phyloP scores from a whole-genome alignment of 352 stramenopile genomes.

The Pythium grandisporangium region DNA sequence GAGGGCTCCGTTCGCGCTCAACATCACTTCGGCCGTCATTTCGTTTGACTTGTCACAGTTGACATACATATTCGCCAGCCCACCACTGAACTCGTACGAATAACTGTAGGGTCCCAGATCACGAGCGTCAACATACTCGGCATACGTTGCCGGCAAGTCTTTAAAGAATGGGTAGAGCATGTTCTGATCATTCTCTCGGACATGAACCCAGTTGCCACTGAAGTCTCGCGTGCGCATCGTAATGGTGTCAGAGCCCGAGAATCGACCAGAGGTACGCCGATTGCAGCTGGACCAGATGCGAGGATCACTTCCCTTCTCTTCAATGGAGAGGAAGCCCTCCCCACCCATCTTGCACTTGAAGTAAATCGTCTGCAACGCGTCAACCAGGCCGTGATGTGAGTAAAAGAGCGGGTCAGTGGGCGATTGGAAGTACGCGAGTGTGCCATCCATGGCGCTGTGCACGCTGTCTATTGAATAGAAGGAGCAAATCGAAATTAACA shows the following conservation, averaged over 20 bases:
- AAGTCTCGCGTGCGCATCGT: slow-evolving; percentile 5
- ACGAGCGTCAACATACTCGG: slow-evolving; percentile 36
- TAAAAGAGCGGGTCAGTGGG: slow-evolving; percentile 18
- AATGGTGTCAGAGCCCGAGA: slow-evolving; percentile 5
- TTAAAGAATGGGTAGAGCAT: slow-evolving; percentile 60
- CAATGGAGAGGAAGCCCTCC: slow-evolving; percentile 11
- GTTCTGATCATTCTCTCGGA: slow-evolving; percentile 24
- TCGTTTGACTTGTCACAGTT: slow-evolving; percentile 31
- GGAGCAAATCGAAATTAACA: no score
- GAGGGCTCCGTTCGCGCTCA: background rate
- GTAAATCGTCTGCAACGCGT: slow-evolving; percentile 13
- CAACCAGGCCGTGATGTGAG: slow-evolving; percentile 11
- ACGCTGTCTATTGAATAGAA: slow-evolving; percentile 6
- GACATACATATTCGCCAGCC: slow-evolving; percentile 33
- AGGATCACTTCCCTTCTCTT: slow-evolving; percentile 19
- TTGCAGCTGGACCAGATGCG: slow-evolving; percentile 23
- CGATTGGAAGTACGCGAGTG: slow-evolving; percentile 10
- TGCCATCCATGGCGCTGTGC: slow-evolving; percentile 7
- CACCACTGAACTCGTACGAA: slow-evolving; percentile 38
- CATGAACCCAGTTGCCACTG: slow-evolving; percentile 13
- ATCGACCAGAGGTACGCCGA: slow-evolving; percentile 11
- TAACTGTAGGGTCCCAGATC: slow-evolving; percentile 50
- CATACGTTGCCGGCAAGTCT: slow-evolving; percentile 28
- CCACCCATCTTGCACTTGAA: slow-evolving; percentile 12
- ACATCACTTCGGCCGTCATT: slow-evolving; percentile 7